Evolutionary conservation across 352 stramenopile species (phyloP).

Genomic region (Phytophthora tubulina): DNA sequence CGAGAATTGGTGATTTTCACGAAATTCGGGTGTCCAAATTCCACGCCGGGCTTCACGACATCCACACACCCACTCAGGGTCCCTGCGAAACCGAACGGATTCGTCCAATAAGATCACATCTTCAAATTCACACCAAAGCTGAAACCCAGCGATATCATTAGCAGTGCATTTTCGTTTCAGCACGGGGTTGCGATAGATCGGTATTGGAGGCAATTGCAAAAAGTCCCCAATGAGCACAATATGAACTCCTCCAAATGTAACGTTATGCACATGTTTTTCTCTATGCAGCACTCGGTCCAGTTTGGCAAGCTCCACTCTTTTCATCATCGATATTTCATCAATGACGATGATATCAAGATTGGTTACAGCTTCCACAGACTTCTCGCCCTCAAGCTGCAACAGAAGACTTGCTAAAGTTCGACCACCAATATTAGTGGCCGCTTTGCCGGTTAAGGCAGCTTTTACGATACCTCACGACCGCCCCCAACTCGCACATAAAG

Average conservation of each 20-base stretch:
- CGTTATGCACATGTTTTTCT: not conserved
- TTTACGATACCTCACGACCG: not conserved
- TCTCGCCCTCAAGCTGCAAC: not conserved
- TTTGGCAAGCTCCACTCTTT: not conserved
- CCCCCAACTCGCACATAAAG: not conserved
- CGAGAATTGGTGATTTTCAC: not conserved
- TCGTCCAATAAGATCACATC: not conserved
- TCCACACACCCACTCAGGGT: slow-evolving; percentile 6
- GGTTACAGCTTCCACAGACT: not conserved
- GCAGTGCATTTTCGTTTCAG: not conserved
- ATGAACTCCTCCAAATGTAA: not conserved
- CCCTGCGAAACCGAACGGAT: not conserved
- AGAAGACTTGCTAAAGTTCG: not conserved
- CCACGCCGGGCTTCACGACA: slow-evolving; percentile 3
- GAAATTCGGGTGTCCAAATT: slow-evolving; percentile 3
- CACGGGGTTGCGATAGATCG: not conserved
- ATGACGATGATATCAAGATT: not conserved
- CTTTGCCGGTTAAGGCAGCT: not conserved
- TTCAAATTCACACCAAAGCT: not conserved
- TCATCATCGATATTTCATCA: not conserved
- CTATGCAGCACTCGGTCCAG: not conserved
- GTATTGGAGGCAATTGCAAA: not conserved
- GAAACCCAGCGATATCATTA: not conserved
- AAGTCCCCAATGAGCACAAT: not conserved
- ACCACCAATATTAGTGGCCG: not conserved